phyloP scores from a whole-genome alignment of 805 yeast species.

The Teunomyces tritomae region DNA sequence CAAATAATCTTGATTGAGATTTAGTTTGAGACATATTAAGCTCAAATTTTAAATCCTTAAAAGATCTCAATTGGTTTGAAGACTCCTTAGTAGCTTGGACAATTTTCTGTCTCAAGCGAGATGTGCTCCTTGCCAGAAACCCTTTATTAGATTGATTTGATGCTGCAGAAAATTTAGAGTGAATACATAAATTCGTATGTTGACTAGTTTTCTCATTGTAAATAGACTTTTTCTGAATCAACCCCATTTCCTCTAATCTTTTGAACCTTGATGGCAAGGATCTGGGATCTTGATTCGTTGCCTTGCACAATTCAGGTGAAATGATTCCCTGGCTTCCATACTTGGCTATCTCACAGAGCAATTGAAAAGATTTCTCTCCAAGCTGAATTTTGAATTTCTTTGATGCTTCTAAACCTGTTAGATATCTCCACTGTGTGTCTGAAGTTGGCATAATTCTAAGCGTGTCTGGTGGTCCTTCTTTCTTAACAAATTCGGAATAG shows the following conservation, averaged over 20 bases:
- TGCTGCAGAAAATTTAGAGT: conserved; percentile 43
- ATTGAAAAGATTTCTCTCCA: conserved; percentile 53
- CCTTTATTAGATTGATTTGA: conserved; percentile 14
- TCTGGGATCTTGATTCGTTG: conserved; percentile 67
- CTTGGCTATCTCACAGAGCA: conserved; percentile 60
- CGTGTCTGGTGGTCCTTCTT: conserved; percentile 14
- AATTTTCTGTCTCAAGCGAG: conserved; percentile 35
- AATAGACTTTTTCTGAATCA: conserved; percentile 41
- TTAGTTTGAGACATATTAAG: conserved; percentile 45
- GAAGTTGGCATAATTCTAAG: conserved; percentile 41
- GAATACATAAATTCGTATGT: conserved; percentile 53
- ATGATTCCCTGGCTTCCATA: conserved; percentile 55
- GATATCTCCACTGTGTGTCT: conserved; percentile 53
- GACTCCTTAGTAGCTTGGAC: conserved; percentile 53
- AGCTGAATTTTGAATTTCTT: conserved; percentile 49
- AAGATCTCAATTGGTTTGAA: conserved; percentile 58
- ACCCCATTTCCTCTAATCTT: conserved; percentile 47
- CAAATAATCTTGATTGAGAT: conserved; percentile 44
- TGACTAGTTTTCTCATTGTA: conserved; percentile 41
- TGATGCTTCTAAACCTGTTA: conserved; percentile 50
- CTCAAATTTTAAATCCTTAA: conserved; percentile 60
- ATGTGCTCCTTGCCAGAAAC: conserved; percentile 18
- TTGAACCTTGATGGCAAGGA: conserved; percentile 64
- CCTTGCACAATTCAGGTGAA: conserved; percentile 53
- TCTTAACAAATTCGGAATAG: conserved; percentile 15